These are phyloP conservation scores for Neonectria punicea DNA, from an alignment of 2,329 filamentous ascomycete genomes.

Conservation along the genomic window DNA sequence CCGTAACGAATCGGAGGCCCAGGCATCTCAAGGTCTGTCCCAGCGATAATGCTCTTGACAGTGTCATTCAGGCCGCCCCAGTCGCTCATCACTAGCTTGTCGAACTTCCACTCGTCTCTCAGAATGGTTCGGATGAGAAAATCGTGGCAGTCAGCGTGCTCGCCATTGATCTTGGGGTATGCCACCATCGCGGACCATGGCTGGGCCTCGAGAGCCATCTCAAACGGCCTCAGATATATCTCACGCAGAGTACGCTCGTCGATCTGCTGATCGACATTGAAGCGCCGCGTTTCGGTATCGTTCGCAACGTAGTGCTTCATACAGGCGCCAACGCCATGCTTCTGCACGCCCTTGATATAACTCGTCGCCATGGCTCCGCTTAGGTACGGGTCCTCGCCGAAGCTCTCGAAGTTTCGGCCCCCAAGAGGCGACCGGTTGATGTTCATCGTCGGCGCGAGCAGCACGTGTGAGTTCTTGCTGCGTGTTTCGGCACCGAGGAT, in stretches of 20 bases:
- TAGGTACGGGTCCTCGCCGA: conserved; percentile 43
- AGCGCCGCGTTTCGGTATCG: conserved; percentile 39
- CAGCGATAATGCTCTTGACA: background rate
- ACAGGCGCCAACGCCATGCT: conserved; percentile 43
- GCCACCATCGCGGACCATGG: conserved; percentile 5
- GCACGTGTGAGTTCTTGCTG: conserved; percentile 73
- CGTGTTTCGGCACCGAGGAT: conserved; percentile 63
- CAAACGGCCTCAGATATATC: conserved; percentile 3
- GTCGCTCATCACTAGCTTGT: conserved; percentile 46
- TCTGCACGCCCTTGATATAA: conserved; percentile 48
- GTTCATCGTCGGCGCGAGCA: conserved; percentile 52
- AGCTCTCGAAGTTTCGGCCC: conserved; percentile 53
- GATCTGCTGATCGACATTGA: conserved; percentile 18
- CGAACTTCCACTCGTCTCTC: conserved; percentile 21
- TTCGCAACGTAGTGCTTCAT: conserved; percentile 55
- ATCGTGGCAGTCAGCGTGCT: background rate
- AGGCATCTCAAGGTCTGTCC: background rate
- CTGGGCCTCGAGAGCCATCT: conserved; percentile 1
- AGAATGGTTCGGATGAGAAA: conserved; percentile 34
- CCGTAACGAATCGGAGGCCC: background rate
- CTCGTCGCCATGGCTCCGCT: conserved; percentile 47
- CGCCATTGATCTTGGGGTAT: conserved; percentile 40
- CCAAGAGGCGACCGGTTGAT: conserved; percentile 52
- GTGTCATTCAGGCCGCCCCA: conserved; percentile 29
- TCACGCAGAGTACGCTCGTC: conserved; percentile 9